Conservation (phyloP, 495 filamentous ascomycete genomes). For the Trichoderma reesei region DNA sequence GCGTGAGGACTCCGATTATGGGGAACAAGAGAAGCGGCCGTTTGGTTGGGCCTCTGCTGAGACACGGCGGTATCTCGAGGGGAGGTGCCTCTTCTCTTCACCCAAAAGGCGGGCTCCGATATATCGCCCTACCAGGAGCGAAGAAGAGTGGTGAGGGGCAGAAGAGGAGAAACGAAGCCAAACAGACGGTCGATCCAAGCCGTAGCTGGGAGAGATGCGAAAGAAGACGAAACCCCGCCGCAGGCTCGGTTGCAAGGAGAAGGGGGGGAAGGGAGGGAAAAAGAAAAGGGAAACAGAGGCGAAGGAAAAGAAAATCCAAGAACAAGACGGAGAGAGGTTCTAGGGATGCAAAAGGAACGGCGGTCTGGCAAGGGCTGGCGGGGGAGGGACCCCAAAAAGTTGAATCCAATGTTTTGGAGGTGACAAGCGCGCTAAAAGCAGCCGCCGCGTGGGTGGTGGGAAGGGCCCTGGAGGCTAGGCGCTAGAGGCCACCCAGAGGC, state of each 20-base stretch:
- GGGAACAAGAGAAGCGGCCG: background rate
- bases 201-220: background rate
- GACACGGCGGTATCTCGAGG: background rate
- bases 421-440: slow-evolving; percentile 4
- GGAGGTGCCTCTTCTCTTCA: background rate
- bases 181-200: background rate
- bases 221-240: background rate
- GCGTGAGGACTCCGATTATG: slow-evolving; percentile 12
- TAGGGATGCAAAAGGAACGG: slow-evolving; percentile 7
- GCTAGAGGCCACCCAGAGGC: too few relatives aligned
- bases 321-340: background rate
- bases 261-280: background rate
- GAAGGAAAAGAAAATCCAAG: background rate
- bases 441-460: slow-evolving; percentile 3
- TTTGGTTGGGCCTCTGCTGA: background rate
- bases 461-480: background rate
- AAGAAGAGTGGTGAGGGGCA: background rate
- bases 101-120: slow-evolving; percentile 4
- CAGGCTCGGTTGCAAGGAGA: background rate
- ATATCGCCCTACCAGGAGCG: background rate
- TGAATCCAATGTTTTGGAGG: background rate
- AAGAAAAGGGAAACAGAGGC: background rate
- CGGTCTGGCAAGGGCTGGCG: slow-evolving; percentile 2
- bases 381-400: background rate
- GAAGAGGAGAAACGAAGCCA: background rate